phyloP scores from a whole-genome alignment of 371 early-diverging fungal species.

The Nosema muscidifuracis region DNA sequence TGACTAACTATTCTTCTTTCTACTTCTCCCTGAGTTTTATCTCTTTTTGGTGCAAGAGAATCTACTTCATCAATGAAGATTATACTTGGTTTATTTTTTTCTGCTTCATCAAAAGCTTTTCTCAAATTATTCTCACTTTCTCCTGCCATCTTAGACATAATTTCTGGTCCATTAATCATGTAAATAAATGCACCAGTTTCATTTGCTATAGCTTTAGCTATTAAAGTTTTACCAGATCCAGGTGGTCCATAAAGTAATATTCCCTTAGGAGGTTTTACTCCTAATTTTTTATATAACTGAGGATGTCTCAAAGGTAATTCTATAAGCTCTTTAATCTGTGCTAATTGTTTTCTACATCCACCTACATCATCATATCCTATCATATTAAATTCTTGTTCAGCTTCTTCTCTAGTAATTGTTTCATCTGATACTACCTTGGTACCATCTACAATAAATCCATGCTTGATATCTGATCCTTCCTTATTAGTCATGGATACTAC shows the following conservation, averaged over 20 bases:
- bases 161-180: constrained; percentile 93
- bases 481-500: constrained; percentile 74
- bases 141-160: constrained; percentile 99
- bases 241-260: constrained; percentile 93
- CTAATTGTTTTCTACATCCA: constrained; percentile 94
- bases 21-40: constrained; percentile 96
- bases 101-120: constrained; percentile 96
- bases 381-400: constrained; percentile 83
- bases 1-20: constrained; percentile 97
- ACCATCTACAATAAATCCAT: constrained; percentile 68
- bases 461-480: constrained; percentile 45
- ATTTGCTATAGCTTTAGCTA: constrained; percentile 87
- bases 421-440: constrained; percentile 95
- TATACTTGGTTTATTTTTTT: constrained; percentile 87
- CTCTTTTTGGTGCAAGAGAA: constrained; percentile 97
- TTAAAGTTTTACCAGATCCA: constrained; percentile 90
- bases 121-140: constrained; percentile 92
- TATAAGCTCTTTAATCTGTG: constrained; percentile 95
- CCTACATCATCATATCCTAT: constrained; percentile 99
- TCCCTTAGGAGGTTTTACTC: constrained; percentile 83
- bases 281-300: constrained; percentile 89
- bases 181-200: constrained; percentile 89
- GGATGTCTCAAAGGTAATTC: constrained; percentile 96
- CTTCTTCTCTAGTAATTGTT: constrained; percentile 90
- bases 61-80: constrained; percentile 99